Evolutionary conservation across 495 filamentous ascomycete species (phyloP), one percentile per base, ranked within the genome.

Genomic region (Neurospora tetrasperma): DNA sequence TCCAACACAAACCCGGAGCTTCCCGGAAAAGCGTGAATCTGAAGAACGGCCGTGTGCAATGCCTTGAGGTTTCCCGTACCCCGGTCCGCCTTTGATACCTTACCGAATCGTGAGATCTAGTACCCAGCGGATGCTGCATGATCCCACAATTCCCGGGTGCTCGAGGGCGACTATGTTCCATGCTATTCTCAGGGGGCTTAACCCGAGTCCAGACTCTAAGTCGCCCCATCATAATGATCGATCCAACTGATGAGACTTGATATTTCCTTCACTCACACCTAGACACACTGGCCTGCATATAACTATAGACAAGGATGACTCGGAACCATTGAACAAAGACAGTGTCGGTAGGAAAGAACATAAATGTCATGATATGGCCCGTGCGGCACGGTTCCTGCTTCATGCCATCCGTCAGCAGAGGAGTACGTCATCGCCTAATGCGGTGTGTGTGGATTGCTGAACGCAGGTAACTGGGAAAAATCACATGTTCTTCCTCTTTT

Each of bases 371-470:
- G 20, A 23, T 27, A 41, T 41, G 35, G 40, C 43, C 27, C 20
- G 35, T 18, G 69, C 69, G 40, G 16, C 39, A 70, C 42, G 69
- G 40, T 27, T 44, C 18, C 18, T 31, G 70, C 12, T 46, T 35
- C 40, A 31, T 42, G 69, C 23, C 14, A 42, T 41, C 40, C 41
- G 39, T n/a, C 35, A 31, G 35, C 35, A 71, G n/a, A n/a, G n/a
- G 27, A 23, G 23, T 71, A 46, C 70, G 40, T 71, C 70, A 31
- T 35, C 27, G 18, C 35, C 23, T 23, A 27, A 74, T 70, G 46
- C 35, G 70, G 72, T 74, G 59, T 59, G 69, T 71, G 73, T 27
- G 16, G 62, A 39, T 18, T 66, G 27, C 14, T 20, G 70, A 35
- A 35, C 27, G 0, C 27, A 43, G 2, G 16, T n/a, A 31, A 31